phyloP scores from a whole-genome alignment of 164 flowering plant species.

The Saururus chinensis region DNA sequence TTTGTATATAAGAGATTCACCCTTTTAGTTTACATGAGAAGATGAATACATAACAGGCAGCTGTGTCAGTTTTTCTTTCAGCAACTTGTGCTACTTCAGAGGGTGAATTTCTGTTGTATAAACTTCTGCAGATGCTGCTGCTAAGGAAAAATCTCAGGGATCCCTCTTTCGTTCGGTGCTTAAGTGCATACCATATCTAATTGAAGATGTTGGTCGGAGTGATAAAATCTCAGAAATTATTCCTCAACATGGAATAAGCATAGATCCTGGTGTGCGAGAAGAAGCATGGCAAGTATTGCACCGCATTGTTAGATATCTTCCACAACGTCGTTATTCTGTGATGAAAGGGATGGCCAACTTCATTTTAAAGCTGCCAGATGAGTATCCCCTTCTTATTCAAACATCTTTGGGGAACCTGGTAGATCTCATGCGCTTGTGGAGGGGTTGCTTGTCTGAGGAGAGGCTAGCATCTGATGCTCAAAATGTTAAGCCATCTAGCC shows the following conservation, averaged over 20 bases:
- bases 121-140: conserved; percentile 65
- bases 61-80: background rate
- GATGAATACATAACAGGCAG: background rate
- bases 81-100: background rate
- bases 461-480: conserved; percentile 34
- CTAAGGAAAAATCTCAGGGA: conserved; percentile 92
- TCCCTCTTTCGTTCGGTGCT: conserved; percentile 90
- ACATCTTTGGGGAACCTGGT: conserved; percentile 85
- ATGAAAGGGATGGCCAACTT: conserved; percentile 98
- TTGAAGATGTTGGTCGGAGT: conserved; percentile 91
- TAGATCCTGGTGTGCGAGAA: conserved; percentile 99
- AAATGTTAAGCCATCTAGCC: conserved; percentile 30
- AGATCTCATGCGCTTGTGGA: conserved; percentile 97
- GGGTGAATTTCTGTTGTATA: background rate
- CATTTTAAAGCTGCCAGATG: conserved; percentile 79
- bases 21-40: background rate
- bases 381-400: conserved; percentile 95
- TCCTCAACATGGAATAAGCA: conserved; percentile 96
- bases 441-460: conserved; percentile 72
- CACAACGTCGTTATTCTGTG: conserved; percentile 94
- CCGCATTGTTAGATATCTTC: conserved; percentile 78
- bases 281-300: conserved; percentile 94
- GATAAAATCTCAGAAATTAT: conserved; percentile 95
- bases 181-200: conserved; percentile 93
- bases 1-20: background rate